Evolutionary conservation across 768 basidiomycete genomes (phyloP).

Genomic region (Naganishia randhawae): DNA sequence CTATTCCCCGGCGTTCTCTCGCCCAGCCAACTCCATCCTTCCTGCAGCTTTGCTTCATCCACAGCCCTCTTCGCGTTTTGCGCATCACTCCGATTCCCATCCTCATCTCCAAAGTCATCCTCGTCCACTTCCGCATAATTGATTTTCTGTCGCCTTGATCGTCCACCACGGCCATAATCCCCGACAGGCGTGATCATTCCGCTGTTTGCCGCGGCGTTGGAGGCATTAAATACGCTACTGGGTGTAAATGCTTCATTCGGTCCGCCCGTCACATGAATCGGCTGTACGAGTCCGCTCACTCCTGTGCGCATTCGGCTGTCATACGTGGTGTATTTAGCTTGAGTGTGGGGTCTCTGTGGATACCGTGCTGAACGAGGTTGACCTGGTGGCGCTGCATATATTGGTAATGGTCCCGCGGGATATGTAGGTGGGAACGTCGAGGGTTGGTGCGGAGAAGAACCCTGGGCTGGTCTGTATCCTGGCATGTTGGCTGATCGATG

Average conservation of each 20-base stretch:
- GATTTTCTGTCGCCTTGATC: conserved; percentile 29
- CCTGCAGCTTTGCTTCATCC: conserved; percentile 46
- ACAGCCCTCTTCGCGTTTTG: conserved; percentile 54
- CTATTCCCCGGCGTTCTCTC: conserved; percentile 74
- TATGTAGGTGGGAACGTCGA: conserved; percentile 21
- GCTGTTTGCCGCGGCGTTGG: not conserved
- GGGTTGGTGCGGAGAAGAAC: conserved; percentile 2
- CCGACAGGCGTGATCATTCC: conserved; percentile 7
- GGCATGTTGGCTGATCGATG: not conserved
- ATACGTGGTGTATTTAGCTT: conserved; percentile 78
- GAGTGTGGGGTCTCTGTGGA: conserved; percentile 50
- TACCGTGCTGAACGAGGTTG: conserved; percentile 36
- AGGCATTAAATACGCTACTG: not conserved
- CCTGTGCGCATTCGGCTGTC: conserved; percentile 87
- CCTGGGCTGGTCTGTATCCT: not conserved
- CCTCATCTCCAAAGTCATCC: conserved; percentile 70
- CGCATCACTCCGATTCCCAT: conserved; percentile 53
- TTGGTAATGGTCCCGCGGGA: not conserved
- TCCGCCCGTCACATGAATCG: conserved; percentile 58
- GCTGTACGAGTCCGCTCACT: conserved; percentile 83
- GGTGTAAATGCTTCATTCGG: conserved; percentile 37
- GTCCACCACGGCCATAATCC: conserved; percentile 21
- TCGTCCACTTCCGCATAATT: conserved; percentile 56
- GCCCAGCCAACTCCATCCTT: conserved; percentile 85
- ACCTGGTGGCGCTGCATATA: conserved; percentile 32